These are phyloP conservation scores for Coniella lustricola DNA, from an alignment of 2,329 filamentous ascomycete genomes.

Conservation along the genomic window DNA sequence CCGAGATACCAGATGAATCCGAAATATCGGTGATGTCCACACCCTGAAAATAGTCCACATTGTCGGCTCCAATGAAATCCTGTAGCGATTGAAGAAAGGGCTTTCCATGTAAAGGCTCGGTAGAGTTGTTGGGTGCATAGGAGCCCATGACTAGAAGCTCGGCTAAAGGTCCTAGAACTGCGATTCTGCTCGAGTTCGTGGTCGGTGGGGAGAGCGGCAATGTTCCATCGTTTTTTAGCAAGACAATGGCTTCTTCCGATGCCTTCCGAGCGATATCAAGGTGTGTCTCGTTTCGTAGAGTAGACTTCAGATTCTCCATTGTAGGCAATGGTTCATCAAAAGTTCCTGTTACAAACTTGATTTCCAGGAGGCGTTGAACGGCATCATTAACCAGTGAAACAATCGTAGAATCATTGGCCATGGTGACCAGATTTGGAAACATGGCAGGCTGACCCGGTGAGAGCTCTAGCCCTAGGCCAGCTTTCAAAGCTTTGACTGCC, in stretches of 20 bases:
- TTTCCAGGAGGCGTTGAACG: slow-evolving; percentile 21
- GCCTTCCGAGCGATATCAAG: slow-evolving; percentile 18
- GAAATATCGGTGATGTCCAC: slow-evolving; percentile 12
- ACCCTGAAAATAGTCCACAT: slow-evolving; percentile 19
- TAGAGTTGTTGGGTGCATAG: slow-evolving; percentile 19
- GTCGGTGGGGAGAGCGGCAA: slow-evolving; percentile 11
- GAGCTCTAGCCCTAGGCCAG: slow-evolving; percentile 25
- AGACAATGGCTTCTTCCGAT: slow-evolving; percentile 19
- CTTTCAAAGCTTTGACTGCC: slow-evolving; percentile 21
- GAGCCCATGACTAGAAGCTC: slow-evolving; percentile 19
- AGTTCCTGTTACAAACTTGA: slow-evolving; percentile 25
- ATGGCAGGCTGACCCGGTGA: slow-evolving; percentile 20
- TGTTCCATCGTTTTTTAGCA: slow-evolving; percentile 19
- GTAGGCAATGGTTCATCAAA: slow-evolving; percentile 23
- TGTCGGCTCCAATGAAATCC: slow-evolving; percentile 16
- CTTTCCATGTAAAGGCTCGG: slow-evolving; percentile 18
- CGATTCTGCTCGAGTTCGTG: slow-evolving; percentile 9
- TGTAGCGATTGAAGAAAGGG: slow-evolving; percentile 19
- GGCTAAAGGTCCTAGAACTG: slow-evolving; percentile 18
- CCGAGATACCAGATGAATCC: slow-evolving; percentile 21
- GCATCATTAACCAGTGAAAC: slow-evolving; percentile 22
- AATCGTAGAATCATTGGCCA: slow-evolving; percentile 19
- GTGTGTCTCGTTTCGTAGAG: slow-evolving; percentile 15
- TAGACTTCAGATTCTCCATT: slow-evolving; percentile 14
- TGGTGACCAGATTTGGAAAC: slow-evolving; percentile 20